phyloP scores from a whole-genome alignment of 2,329 filamentous ascomycete genomes.

The Exophiala spinifera region DNA sequence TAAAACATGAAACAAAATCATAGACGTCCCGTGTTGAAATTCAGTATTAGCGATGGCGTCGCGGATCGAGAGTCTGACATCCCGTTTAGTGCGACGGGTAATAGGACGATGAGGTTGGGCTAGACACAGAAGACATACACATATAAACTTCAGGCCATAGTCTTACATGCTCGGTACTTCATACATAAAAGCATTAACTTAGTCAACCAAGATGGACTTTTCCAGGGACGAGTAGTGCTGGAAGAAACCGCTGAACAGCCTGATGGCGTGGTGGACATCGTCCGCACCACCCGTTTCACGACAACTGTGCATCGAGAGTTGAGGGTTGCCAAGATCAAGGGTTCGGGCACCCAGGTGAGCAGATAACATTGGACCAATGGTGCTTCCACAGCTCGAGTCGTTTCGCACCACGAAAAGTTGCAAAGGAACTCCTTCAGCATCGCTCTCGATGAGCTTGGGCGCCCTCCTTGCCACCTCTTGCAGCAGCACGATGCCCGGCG shows the following conservation, averaged over 20 bases:
- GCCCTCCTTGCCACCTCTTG: slow-evolving; percentile 71
- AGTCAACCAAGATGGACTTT: slow-evolving; percentile 80
- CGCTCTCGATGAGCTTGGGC: slow-evolving; percentile 53
- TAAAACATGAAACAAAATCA: background rate
- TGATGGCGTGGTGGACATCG: slow-evolving; percentile 82
- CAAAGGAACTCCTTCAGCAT: slow-evolving; percentile 71
- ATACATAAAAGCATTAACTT: no score
- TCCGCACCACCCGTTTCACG: slow-evolving; percentile 85
- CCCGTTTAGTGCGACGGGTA: no score
- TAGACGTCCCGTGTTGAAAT: no score
- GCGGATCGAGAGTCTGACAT: no score
- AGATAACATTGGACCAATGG: slow-evolving; percentile 94
- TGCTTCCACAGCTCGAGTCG: slow-evolving; percentile 90
- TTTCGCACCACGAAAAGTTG: slow-evolving; percentile 97
- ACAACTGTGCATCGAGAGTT: slow-evolving; percentile 96
- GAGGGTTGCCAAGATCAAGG: slow-evolving; percentile 87
- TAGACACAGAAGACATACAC: no score
- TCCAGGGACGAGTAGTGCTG: slow-evolving; percentile 79
- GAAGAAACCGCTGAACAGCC: slow-evolving; percentile 85
- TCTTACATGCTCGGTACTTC: no score
- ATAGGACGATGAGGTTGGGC: no score
- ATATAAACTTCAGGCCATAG: no score
- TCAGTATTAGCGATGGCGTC: no score
- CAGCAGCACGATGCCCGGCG: slow-evolving; percentile 86
- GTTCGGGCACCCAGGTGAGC: slow-evolving; percentile 83